Percentiles rank a stretch among this genome's conserved stretches.
Conservation (phyloP, 1,284 basidiomycete species). For the Heterobasidion annosum region DNA sequence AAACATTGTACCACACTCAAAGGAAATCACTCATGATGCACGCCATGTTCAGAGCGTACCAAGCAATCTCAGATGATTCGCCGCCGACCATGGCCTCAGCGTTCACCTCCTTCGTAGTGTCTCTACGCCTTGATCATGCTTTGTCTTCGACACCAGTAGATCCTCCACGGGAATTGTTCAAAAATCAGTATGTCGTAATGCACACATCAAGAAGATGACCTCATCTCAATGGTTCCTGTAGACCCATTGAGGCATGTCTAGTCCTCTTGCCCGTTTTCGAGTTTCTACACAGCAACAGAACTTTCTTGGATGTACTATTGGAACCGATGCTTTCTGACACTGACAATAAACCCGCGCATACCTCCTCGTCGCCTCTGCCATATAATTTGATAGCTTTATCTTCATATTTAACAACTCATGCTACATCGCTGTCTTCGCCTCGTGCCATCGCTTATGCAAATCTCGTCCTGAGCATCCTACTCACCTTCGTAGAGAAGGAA, state of each 20-base stretch:
- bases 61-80: conserved; percentile 41
- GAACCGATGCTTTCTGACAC: conserved; percentile 22
- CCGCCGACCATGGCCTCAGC: conserved; percentile 37
- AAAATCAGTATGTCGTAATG: conserved; percentile 35
- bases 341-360: conserved; percentile 7
- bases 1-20: background rate
- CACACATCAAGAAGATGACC: too few relatives aligned
- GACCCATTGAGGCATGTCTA: conserved; percentile 53
- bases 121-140: conserved; percentile 43
- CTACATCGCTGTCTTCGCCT: conserved; percentile 44
- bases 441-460: conserved; percentile 53
- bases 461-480: conserved; percentile 41
- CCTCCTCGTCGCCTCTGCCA: conserved; percentile 23
- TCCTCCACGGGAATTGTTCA: conserved; percentile 44
- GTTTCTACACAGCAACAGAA: conserved; percentile 38
- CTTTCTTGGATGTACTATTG: conserved; percentile 36
- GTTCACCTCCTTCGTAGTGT: conserved; percentile 39
- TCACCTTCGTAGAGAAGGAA: conserved; percentile 39
- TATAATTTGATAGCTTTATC: conserved; percentile 43
- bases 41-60: conserved; percentile 38
- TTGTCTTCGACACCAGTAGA: conserved; percentile 35
- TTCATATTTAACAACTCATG: conserved; percentile 57
- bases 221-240: conserved; percentile 14
- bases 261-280: conserved; percentile 52
- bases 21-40: background rate